Conservation (phyloP, 2,329 filamentous ascomycete species). For the Acrocalymma vagum region DNA sequence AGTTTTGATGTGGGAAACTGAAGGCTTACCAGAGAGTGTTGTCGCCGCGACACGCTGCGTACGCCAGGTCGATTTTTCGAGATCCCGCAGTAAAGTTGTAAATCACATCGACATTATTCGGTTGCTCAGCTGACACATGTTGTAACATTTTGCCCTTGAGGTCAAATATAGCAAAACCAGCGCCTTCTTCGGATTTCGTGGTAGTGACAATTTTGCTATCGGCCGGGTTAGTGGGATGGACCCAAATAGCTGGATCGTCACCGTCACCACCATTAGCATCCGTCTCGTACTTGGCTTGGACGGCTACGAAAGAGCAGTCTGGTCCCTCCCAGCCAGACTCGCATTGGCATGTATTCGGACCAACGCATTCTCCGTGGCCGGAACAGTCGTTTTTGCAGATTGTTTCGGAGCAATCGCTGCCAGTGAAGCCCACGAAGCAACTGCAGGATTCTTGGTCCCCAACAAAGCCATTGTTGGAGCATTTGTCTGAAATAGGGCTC, state of each 20-base stretch:
- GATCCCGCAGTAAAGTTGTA: slow-evolving; percentile 57
- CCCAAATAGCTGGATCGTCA: slow-evolving; percentile 43
- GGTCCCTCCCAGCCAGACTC: slow-evolving; percentile 33
- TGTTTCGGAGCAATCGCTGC: slow-evolving; percentile 25
- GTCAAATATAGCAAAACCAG: slow-evolving; percentile 61
- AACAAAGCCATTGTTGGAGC: slow-evolving; percentile 30
- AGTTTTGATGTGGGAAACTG: neutral
- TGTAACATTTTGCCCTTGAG: slow-evolving; percentile 59
- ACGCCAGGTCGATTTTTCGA: slow-evolving; percentile 57
- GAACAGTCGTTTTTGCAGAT: slow-evolving; percentile 37
- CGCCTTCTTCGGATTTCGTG: slow-evolving; percentile 59
- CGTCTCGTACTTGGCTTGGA: slow-evolving; percentile 40
- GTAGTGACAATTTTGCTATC: slow-evolving; percentile 62
- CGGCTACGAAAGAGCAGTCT: slow-evolving; percentile 37
- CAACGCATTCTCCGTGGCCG: slow-evolving; percentile 32
- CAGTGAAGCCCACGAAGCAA: slow-evolving; percentile 36
- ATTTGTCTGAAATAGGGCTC: slow-evolving; percentile 20
- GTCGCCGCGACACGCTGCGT: slow-evolving; percentile 60
- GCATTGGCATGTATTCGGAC: slow-evolving; percentile 37
- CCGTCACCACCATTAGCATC: slow-evolving; percentile 43
- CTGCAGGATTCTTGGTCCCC: slow-evolving; percentile 16
- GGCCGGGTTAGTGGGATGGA: slow-evolving; percentile 39
- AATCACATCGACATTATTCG: slow-evolving; percentile 65
- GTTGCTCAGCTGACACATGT: slow-evolving; percentile 55
- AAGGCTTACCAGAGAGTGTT: slow-evolving; percentile 63